Conservation (phyloP, 306 rosid species). For the Abrus precatorius region DNA sequence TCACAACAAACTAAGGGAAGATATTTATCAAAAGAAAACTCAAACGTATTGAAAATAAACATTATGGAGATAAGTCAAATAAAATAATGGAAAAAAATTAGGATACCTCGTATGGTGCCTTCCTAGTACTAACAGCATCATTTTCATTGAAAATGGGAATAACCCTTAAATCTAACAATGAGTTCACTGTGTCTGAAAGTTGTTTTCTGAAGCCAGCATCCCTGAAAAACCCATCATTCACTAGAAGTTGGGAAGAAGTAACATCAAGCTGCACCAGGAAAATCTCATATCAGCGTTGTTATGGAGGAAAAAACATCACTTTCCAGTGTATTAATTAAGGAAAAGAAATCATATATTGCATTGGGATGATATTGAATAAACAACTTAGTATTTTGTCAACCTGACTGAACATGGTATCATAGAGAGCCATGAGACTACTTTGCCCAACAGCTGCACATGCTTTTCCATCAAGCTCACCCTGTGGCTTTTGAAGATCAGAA, state of each 20-base stretch:
- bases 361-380: not conserved
- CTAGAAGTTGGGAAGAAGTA: constrained; percentile 97
- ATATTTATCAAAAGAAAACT: constrained; percentile 10
- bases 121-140: constrained; percentile 96
- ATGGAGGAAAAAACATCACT: constrained; percentile 5
- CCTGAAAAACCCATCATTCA: constrained; percentile 82
- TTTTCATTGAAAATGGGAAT: constrained; percentile 97
- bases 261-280: constrained; percentile 85
- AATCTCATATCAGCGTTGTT: constrained; percentile 47
- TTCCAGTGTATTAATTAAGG: not conserved
- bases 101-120: constrained; percentile 83
- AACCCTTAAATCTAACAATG: constrained; percentile 72
- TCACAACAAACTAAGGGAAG: constrained; percentile 1
- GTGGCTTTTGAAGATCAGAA: constrained; percentile 92
- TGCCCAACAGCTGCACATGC: constrained; percentile 98
- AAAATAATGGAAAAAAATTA: constrained; percentile 24
- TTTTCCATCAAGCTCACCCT: constrained; percentile 82
- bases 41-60: not conserved
- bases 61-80: constrained; percentile 13
- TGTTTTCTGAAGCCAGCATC: constrained; percentile 81
- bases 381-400: constrained; percentile 49
- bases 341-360: not conserved
- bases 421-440: constrained; percentile 99
- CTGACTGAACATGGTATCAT: constrained; percentile 97
- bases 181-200: constrained; percentile 79